Evolutionary conservation across 2,329 filamentous ascomycete genomes (phyloP).

Genomic region (Fusarium foetens): DNA sequence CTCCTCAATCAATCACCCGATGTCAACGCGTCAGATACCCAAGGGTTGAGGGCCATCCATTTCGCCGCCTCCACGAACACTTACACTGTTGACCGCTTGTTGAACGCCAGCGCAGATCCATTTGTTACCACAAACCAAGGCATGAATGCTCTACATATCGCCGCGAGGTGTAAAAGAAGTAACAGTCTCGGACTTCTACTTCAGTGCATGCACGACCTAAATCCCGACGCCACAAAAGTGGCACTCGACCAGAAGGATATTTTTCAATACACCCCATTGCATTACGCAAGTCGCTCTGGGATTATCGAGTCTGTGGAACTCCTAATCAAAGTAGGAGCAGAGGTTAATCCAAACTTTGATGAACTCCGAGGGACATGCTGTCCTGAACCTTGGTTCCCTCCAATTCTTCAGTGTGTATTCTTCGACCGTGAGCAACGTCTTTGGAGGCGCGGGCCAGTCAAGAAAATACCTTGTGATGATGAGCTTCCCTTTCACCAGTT

Average conservation of each 20-base stretch:
- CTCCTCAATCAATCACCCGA: background rate
- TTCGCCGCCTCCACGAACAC: constrained; percentile 27
- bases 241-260: constrained; percentile 23
- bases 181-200: constrained; percentile 27
- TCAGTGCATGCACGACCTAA: constrained; percentile 12
- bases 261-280: constrained; percentile 26
- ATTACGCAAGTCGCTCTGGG: constrained; percentile 33
- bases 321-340: constrained; percentile 28
- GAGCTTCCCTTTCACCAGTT: background rate
- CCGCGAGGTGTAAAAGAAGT: constrained; percentile 24
- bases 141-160: constrained; percentile 33
- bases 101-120: constrained; percentile 24
- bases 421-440: constrained; percentile 20
- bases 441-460: constrained; percentile 5
- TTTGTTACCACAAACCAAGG: constrained; percentile 23
- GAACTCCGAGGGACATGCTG: background rate
- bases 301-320: constrained; percentile 22
- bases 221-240: background rate
- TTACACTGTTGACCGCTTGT: constrained; percentile 10
- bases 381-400: constrained; percentile 28
- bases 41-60: constrained; percentile 29
- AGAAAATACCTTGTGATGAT: background rate
- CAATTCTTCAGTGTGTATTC: constrained; percentile 33
- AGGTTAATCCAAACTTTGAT: constrained; percentile 5
- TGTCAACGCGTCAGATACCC: constrained; percentile 3